Percentiles rank a stretch among this genome's conserved stretches.
Conservation (phyloP, 2,329 filamentous ascomycete species). For the Parastagonospora avenae region DNA sequence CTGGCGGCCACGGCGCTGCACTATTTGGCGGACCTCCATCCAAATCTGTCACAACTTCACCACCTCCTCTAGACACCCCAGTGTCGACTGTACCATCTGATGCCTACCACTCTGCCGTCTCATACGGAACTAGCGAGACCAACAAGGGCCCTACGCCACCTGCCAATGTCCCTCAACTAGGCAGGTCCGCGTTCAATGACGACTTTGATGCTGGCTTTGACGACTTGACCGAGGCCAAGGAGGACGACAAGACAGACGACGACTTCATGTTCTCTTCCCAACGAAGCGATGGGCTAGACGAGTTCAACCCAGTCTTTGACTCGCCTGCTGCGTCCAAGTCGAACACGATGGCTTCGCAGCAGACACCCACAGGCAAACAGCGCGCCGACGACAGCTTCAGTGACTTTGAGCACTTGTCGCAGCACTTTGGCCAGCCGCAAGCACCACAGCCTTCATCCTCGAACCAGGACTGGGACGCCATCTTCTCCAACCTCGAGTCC, state of each 20-base stretch:
- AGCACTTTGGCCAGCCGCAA: constrained; percentile 48
- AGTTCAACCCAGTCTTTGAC: constrained; percentile 84
- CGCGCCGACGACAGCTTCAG: constrained; percentile 54
- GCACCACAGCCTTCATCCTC: constrained; percentile 48
- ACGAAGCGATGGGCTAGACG: constrained; percentile 69
- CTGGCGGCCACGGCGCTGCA: constrained; percentile 47
- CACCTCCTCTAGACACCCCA: constrained; percentile 46
- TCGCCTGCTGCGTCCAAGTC: constrained; percentile 60
- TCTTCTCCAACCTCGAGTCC: constrained; percentile 81
- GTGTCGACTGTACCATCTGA: constrained; percentile 49
- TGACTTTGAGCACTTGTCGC: constrained; percentile 53
- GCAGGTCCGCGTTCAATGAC: constrained; percentile 66
- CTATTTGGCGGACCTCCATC: constrained; percentile 46
- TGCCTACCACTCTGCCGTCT: constrained; percentile 49
- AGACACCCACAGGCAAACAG: constrained; percentile 47
- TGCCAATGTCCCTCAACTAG: constrained; percentile 42
- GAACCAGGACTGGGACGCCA: constrained; percentile 88
- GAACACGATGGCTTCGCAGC: constrained; percentile 53
- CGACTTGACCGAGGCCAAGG: constrained; percentile 82
- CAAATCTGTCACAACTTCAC: constrained; percentile 45
- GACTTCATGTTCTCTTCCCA: constrained; percentile 74
- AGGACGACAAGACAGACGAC: constrained; percentile 73
- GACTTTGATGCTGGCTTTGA: constrained; percentile 82
- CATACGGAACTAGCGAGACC: constrained; percentile 41
- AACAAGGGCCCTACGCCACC: constrained; percentile 39